A percentile compares a stretch with the other conserved stretches of the same genome.
These are phyloP conservation scores for Komagataella ulmi DNA, from an alignment of 805 yeast genomes.

Conservation along the genomic window DNA sequence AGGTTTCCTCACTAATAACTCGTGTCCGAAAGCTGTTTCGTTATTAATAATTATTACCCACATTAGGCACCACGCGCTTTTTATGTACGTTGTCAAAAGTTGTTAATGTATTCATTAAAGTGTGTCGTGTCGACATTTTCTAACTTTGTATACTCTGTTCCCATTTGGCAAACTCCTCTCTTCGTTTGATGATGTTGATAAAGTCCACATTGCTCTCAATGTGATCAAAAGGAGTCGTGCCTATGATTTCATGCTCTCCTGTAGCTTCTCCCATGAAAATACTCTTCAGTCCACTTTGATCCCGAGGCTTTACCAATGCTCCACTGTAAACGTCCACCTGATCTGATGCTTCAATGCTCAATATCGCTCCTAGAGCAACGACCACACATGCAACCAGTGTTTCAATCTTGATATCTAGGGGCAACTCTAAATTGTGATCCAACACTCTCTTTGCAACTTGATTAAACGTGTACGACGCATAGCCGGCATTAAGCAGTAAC, in stretches of 20 bases:
- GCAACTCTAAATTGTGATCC: conserved; percentile 12
- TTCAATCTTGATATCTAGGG: conserved; percentile 38
- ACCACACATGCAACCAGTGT: conserved; percentile 31
- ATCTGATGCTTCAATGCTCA: conserved; percentile 14
- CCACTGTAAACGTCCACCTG: conserved; percentile 13
- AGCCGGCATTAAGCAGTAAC: conserved; percentile 32
- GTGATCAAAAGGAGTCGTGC: conserved; percentile 29
- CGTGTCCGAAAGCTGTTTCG: neutral
- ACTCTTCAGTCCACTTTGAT: conserved; percentile 22
- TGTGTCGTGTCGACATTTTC: neutral
- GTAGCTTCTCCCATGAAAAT: conserved; percentile 36
- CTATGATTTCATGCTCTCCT: conserved; percentile 30
- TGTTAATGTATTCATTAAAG: neutral
- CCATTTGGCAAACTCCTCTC: conserved; percentile 30
- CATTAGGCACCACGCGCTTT: conserved; percentile 1
- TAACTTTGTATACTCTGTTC: conserved; percentile 4
- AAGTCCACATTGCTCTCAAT: conserved; percentile 39
- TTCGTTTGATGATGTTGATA: conserved; percentile 30
- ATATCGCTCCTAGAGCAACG: conserved; percentile 24
- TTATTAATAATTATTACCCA: neutral
- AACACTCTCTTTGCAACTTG: conserved; percentile 18
- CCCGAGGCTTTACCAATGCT: conserved; percentile 7
- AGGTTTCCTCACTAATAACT: neutral
- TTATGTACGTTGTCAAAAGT: neutral
- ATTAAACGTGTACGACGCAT: conserved; percentile 39